Percentiles rank a stretch among this genome's conserved stretches.
phyloP scores from a whole-genome alignment of 148 eudicot genomes.

The Rhododendron vialii region DNA sequence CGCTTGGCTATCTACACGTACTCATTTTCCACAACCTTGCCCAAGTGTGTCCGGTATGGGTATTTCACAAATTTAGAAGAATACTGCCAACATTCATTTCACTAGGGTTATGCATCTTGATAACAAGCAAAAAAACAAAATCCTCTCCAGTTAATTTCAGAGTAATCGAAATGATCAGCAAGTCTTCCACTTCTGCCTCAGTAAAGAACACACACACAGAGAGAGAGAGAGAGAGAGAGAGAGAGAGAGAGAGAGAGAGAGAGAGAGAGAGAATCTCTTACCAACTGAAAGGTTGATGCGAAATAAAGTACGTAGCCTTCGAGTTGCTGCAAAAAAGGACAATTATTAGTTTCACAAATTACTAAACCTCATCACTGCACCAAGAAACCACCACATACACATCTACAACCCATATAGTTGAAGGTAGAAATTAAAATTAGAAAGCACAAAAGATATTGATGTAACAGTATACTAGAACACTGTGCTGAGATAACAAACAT shows the following conservation, averaged over 20 bases:
- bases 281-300: conserved; percentile 48
- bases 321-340: conserved; percentile 36
- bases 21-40: not conserved
- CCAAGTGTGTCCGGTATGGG: not conserved
- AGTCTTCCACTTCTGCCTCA: not conserved
- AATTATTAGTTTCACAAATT: not conserved
- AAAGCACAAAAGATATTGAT: not conserved
- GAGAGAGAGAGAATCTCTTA: conserved; percentile 19
- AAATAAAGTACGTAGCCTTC: conserved; percentile 27
- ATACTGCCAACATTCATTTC: not conserved
- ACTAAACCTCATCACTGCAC: not conserved
- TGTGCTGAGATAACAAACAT: not conserved
- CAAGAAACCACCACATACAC: not conserved
- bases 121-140: not conserved
- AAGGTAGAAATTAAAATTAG: not conserved
- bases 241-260: not conserved
- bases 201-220: not conserved
- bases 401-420: not conserved
- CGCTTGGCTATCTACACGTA: not conserved
- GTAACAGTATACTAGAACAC: not conserved
- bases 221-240: too few relatives aligned
- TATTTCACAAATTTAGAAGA: not conserved
- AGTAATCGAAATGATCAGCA: not conserved
- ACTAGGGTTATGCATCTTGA: not conserved
- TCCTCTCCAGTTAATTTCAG: not conserved